A percentile compares a stretch with the other conserved stretches of the same genome.
phyloP scores from a whole-genome alignment of 805 yeast species.

The Candida methanosorbosa region DNA sequence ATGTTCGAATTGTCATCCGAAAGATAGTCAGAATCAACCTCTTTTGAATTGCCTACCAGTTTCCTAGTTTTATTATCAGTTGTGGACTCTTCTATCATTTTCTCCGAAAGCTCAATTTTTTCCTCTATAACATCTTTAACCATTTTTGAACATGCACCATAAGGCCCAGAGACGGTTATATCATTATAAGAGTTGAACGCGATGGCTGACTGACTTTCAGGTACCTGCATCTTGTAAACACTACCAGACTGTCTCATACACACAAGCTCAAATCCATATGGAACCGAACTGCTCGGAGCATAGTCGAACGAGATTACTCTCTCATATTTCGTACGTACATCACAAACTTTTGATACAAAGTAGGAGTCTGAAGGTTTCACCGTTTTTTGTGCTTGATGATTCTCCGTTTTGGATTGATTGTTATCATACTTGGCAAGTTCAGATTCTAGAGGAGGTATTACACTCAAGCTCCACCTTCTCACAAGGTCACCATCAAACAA shows the following conservation, averaged over 20 bases:
- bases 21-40: background rate
- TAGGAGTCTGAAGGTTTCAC: slow-evolving; percentile 38
- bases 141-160: slow-evolving; percentile 41
- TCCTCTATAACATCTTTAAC: slow-evolving; percentile 21
- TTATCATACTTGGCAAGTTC: slow-evolving; percentile 16
- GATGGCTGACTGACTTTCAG: slow-evolving; percentile 55
- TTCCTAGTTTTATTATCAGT: slow-evolving; percentile 2
- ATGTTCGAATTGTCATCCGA: slow-evolving; percentile 1
- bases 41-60: background rate
- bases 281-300: slow-evolving; percentile 41
- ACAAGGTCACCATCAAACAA: slow-evolving; percentile 70
- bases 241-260: slow-evolving; percentile 92
- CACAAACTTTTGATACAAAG: slow-evolving; percentile 71
- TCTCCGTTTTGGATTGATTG: slow-evolving; percentile 10
- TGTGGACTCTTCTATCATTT: slow-evolving; percentile 1
- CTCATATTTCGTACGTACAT: slow-evolving; percentile 67
- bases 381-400: slow-evolving; percentile 5
- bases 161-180: slow-evolving; percentile 49
- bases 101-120: slow-evolving; percentile 4
- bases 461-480: slow-evolving; percentile 73
- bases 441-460: slow-evolving; percentile 31
- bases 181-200: slow-evolving; percentile 65
- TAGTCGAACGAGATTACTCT: slow-evolving; percentile 83
- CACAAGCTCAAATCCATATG: slow-evolving; percentile 56
- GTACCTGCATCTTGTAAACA: slow-evolving; percentile 68